Conservation (phyloP, 768 basidiomycete genomes). For the Lenzites betulinus region DNA sequence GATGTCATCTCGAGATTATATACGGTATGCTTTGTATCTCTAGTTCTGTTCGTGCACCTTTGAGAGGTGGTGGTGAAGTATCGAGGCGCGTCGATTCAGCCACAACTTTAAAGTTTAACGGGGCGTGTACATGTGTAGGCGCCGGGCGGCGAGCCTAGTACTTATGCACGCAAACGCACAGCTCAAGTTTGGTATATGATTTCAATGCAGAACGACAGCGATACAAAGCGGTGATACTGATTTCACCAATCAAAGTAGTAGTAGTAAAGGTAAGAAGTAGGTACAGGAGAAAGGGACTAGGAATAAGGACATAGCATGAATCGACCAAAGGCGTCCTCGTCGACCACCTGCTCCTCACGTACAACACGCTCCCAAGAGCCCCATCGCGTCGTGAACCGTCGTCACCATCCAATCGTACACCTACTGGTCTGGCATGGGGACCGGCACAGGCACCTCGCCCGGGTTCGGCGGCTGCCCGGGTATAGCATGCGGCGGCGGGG, state of each 20-base stretch:
- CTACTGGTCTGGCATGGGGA: conserved; percentile 13
- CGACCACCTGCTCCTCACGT: neutral
- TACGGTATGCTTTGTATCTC: too few relatives aligned
- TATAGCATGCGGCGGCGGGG: conserved; percentile 24
- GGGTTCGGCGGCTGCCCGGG: conserved; percentile 27
- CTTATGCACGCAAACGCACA: too few relatives aligned
- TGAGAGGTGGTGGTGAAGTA: too few relatives aligned
- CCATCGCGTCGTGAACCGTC: too few relatives aligned
- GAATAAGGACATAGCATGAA: conserved; percentile 14
- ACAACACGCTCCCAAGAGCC: neutral
- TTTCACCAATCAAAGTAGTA: neutral
- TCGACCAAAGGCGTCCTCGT: neutral
- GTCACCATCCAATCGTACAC: neutral
- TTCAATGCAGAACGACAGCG: neutral
- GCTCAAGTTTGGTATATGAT: too few relatives aligned
- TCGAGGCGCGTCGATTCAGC: neutral
- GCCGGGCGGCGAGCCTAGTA: too few relatives aligned
- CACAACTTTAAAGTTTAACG: too few relatives aligned
- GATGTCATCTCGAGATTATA: conserved; percentile 35
- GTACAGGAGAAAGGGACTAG: conserved; percentile 3
- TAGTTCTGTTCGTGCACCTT: too few relatives aligned
- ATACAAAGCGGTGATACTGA: neutral
- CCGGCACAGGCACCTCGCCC: conserved; percentile 22
- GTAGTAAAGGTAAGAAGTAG: neutral
- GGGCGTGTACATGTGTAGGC: too few relatives aligned